These are phyloP conservation scores for Petunia secreta DNA, from an alignment of 257 asterid species.

Conservation along the genomic window DNA sequence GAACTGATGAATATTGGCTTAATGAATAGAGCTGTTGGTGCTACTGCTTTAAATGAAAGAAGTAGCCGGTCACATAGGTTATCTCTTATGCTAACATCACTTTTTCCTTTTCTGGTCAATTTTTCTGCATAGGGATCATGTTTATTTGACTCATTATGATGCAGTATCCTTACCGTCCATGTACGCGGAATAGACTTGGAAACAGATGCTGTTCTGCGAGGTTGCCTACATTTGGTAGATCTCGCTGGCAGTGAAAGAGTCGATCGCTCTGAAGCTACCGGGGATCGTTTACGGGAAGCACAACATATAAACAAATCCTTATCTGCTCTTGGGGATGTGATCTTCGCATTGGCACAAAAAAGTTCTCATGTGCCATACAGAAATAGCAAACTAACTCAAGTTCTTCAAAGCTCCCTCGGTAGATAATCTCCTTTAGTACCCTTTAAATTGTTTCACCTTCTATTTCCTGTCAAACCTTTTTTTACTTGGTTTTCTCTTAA, in stretches of 20 bases:
- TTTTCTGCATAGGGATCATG: slow-evolving; percentile 31
- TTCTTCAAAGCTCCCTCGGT: slow-evolving; percentile 98
- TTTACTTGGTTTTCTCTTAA: slow-evolving; percentile 15
- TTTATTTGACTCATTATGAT: slow-evolving; percentile 29
- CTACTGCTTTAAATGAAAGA: slow-evolving; percentile 94
- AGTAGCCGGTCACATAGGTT: slow-evolving; percentile 99
- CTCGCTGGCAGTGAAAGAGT: slow-evolving; percentile 99
- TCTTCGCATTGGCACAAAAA: slow-evolving; percentile 90
- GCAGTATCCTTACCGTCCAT: slow-evolving; percentile 90
- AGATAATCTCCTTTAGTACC: slow-evolving; percentile 32
- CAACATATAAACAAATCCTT: slow-evolving; percentile 93
- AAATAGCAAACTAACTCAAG: slow-evolving; percentile 95
- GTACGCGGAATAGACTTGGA: slow-evolving; percentile 90
- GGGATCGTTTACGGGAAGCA: slow-evolving; percentile 94
- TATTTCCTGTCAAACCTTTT: slow-evolving; percentile 18
- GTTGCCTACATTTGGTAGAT: slow-evolving; percentile 96
- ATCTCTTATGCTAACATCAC: slow-evolving; percentile 19
- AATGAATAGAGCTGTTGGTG: slow-evolving; percentile 87
- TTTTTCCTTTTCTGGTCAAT: slow-evolving; percentile 23
- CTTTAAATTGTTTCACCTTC: not conserved
- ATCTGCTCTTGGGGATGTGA: slow-evolving; percentile 97
- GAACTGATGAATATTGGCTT: slow-evolving; percentile 85
- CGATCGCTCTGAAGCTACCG: slow-evolving; percentile 89
- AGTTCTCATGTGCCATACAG: slow-evolving; percentile 91
- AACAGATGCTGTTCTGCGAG: slow-evolving; percentile 72